Evolutionary conservation across 768 basidiomycete species (phyloP), one percentile per base, ranked within the genome.

Genomic region (Clavaria fumosa): DNA sequence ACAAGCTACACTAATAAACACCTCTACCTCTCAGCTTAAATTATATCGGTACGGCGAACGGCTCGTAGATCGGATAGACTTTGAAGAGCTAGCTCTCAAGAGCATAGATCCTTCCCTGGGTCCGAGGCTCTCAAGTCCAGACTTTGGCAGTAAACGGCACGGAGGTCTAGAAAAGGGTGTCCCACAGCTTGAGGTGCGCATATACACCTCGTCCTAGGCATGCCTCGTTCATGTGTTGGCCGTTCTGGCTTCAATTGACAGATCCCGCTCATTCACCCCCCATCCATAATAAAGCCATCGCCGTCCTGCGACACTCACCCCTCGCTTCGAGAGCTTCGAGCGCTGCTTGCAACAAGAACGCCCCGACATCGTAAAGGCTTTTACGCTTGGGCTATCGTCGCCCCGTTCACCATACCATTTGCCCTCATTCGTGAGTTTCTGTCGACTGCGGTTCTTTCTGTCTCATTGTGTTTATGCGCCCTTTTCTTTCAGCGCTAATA

Each of bases 61-160:
- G 15, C 52, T 83, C 2, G 62, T 77, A 15, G 78, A 84, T 54
- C 63, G 69, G 15, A 61, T 84, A 43, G 84, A 84, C 35, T 85
- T 84, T 45, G 84, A 86, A 54, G 83, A 88, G 53, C 62, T 78
- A 23, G 75, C 74, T 5, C 61, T 88, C 47, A 80, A 80, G 53
- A 65, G 69, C 22, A 57, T 88, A 22, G 77, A 85, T 47, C 73
- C 79, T 12, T 71, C 77, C 7, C 47, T 78, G 33, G 78, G 73
- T 0, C 79, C 79, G n/a, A 53, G 60, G 1, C 40, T 70, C 9
- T 45, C 53, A 21, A 45, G 55, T 26, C 50, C 50, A 34, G 42
- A 44, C 21, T 15, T 34, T 40, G n/a, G 42, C 40, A 12, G 45
- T 39, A 23, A 53, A 43, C 24, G 43, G 35, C 37, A 40, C 43